Evolutionary conservation across 2,329 filamentous ascomycete species (phyloP), one percentile per base, ranked within the genome.

Genomic region (Calonectria henricotiae): DNA sequence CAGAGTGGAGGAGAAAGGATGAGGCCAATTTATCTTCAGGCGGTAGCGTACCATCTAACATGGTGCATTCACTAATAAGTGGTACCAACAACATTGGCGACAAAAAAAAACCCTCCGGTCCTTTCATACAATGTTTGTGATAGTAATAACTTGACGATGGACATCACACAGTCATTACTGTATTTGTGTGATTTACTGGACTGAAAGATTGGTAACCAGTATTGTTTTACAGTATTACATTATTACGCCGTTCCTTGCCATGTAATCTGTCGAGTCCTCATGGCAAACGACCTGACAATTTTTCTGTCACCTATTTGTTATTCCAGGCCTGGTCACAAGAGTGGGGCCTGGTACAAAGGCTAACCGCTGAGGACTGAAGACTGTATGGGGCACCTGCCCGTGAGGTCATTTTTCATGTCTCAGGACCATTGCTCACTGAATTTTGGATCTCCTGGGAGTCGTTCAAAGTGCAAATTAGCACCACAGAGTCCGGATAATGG

Each of bases 1-100:
- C 37, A 41, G 47, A 35, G 62, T 43, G 44, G 60, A 63, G 47
- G 46, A 62, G 58, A 41, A 35, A 23, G 41, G 32, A 41, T 25
- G 41, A 35, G 30, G 63, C 51, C 17, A 60, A 58, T 66, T 30
- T 23, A 25, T 47, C 43, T 32, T 37, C 25, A 30, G 25, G 17
- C 37, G 39, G 41, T 44, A 58, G 51, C 51, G 51, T 37, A 32
- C 32, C 30, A 6, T 58, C 35, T 58, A 39, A 32, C 51, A 15
- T 39, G 51, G 51, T 23, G 35, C n/a, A 20, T 25, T n/a, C n/a
- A 39, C 51, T 55, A 39, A 35, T 51, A 37, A 37, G n/a, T 55
- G 51, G 47, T 51, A 51, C 32, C 51, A 27, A 30, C 27, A 30
- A 30, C 27, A 49, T 30, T 32, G 32, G 20, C 17, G 35, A 58